Base-by-base conservation (phyloP, 805 yeast genomes). In the Diddensiella transvaalensis region DNA sequence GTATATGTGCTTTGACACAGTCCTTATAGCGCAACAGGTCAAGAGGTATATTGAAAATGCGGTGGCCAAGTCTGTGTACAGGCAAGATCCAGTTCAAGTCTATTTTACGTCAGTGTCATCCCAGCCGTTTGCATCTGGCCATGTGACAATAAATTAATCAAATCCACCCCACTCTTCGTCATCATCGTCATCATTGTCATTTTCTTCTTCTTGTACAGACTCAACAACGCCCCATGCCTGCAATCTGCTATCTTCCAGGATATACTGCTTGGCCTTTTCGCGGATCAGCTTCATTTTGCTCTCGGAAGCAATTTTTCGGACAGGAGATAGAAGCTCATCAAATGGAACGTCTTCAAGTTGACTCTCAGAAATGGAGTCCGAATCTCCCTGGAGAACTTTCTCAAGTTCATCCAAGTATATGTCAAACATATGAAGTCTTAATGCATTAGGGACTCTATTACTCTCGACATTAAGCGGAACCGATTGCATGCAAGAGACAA, bases 361-460 rank as follows among this genome's bases (percentile, higher is more conserved):
- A 11, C 61, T 62, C 26, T 67, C 70, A 36, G 65, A 69, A 18
- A 47, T 52, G n/a, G 67, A 72, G 8, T 71, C 72, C 3, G 64
- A 73, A 3, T 67, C 75, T 32, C 70, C 74, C 53, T 78, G 79
- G 47, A 83, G 62, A 2, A 83, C 77, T 53, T 75, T 76, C 60
- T 85, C 96, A 51, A 91, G 68, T 67, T 91, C 99, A 57, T 89
- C 97, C 33, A 86, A 65, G 62, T 79, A 81, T 4, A 93, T 80
- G 67, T 93, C 98, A 51, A 86, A 75, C 36, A 91, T 66, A 69
- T 91, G 99, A 63, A 85, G 79, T 15, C 96, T 83, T 45, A 93
- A 75, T 21, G 93, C 93, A 55, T 77, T 78, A 39, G 95, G 83
- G 21, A 82, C 71, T 54, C 77, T 75, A 33, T 67, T 64, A 53